These are phyloP conservation scores for Venturia aucupariae DNA, from an alignment of 2,329 filamentous ascomycete species.

Conservation along the genomic window DNA sequence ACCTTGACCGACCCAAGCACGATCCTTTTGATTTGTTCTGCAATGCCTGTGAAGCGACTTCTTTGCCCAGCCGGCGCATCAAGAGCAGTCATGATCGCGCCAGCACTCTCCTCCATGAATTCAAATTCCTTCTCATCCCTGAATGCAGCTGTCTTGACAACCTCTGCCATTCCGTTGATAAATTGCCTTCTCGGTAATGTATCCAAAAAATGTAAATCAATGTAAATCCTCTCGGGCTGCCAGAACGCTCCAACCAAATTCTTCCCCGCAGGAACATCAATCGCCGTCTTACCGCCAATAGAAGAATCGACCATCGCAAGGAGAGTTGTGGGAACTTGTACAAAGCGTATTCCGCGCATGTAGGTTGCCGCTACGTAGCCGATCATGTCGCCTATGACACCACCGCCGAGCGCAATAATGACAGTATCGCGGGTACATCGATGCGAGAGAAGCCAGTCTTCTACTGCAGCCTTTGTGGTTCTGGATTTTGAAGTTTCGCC, in stretches of 20 bases:
- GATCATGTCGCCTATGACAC: conserved; percentile 96
- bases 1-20: conserved; percentile 85
- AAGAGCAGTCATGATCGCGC: conserved; percentile 64
- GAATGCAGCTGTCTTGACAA: conserved; percentile 95
- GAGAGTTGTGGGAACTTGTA: conserved; percentile 91
- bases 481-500: conserved; percentile 91
- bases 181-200: conserved; percentile 86
- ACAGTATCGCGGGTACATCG: conserved; percentile 93
- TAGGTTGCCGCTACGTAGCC: conserved; percentile 97
- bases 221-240: conserved; percentile 90
- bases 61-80: background rate
- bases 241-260: conserved; percentile 94
- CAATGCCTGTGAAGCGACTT: conserved; percentile 58
- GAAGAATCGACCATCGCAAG: conserved; percentile 97
- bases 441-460: conserved; percentile 92
- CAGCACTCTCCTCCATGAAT: conserved; percentile 71
- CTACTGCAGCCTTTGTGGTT: conserved; percentile 87
- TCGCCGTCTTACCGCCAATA: conserved; percentile 96
- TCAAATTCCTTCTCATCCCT: conserved; percentile 86
- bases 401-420: conserved; percentile 86
- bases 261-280: conserved; percentile 92
- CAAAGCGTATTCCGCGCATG: conserved; percentile 93
- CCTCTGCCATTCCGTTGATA: conserved; percentile 98
- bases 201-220: conserved; percentile 85
- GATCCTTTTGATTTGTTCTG: conserved; percentile 44